Conservation (phyloP, 129 eudicot species). For the Artemisia tridentata region DNA sequence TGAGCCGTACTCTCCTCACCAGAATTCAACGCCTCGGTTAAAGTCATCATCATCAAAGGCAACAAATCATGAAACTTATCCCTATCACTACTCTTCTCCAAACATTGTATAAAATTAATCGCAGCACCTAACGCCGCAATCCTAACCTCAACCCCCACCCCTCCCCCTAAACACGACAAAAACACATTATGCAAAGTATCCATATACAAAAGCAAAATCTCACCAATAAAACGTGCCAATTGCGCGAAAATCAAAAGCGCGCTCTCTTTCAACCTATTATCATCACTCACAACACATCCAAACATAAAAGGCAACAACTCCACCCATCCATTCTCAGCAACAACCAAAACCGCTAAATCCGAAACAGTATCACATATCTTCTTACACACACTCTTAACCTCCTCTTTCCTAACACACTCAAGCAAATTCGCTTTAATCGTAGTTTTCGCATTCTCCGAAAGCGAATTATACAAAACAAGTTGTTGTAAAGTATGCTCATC, state of each 20-base stretch:
- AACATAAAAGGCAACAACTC: constrained; percentile 90
- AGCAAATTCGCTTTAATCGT: constrained; percentile 52
- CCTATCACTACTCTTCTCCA: constrained; percentile 60
- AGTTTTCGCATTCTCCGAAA: constrained; percentile 45
- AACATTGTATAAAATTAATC: constrained; percentile 78
- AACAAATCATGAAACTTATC: constrained; percentile 81
- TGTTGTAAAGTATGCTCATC: neutral
- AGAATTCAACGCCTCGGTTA: constrained; percentile 67
- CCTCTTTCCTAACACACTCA: constrained; percentile 44
- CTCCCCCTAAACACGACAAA: constrained; percentile 42
- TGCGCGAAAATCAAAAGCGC: constrained; percentile 81
- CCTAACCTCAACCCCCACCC: constrained; percentile 56
- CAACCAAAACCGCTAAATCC: constrained; percentile 65
- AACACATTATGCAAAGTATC: constrained; percentile 79
- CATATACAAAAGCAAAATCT: constrained; percentile 48
- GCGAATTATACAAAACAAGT: constrained; percentile 45
- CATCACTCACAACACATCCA: constrained; percentile 65
- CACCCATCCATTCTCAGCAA: constrained; percentile 79
- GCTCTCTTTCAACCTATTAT: constrained; percentile 50
- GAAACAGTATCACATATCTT: constrained; percentile 87
- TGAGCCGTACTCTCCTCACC: constrained; percentile 84
- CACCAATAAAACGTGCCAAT: constrained; percentile 81
- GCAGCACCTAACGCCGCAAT: constrained; percentile 79
- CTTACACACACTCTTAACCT: constrained; percentile 49
- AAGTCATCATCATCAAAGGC: constrained; percentile 87